Base-by-base conservation (phyloP, 495 filamentous ascomycete genomes). In the Hypoxylon trugodes region DNA sequence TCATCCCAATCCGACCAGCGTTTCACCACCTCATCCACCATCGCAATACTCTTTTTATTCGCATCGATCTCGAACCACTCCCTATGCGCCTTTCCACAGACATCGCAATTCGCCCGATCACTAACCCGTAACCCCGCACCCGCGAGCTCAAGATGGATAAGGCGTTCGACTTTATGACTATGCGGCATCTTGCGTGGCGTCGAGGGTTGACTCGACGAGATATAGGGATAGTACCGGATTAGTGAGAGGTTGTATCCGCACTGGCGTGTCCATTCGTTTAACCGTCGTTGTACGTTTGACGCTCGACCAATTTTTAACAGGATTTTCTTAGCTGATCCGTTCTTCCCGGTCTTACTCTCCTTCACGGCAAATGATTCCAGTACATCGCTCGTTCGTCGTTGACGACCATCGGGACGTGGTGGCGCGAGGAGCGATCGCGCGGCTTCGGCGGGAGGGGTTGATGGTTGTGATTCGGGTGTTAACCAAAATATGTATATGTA, bases 401-500 rank as follows among this genome's bases (percentile, higher is more conserved):
- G 76, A 30, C 79, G 81, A n/a, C 74, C 64, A 16, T 74, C 70
- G 19, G 75, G 51, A 6, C 77, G 64, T 0, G 85, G 77, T 10
- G 81, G 79, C 0, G 77, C 62, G 10, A 90, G 81, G 6, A 90
- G 80, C 5, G 83, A 83, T 4, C 79, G 80, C 2, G 86, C 89
- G 19, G 83, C 80, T 24, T 87, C 84, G 4, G 74, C 74, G 0
- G 86, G 81, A 10, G 86, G 82, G 1, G 81, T 77, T 5, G 76
- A 61, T 3, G 75, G 74, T 42, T 76, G 71, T n/a, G 73, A 81
- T 50, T 82, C 84, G 33, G 84, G 84, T 3, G 84, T 89, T 3
- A 97, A 79, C 92, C 93, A 96, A 83, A 97, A 98, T 67, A 98
- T 95, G 81, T 98, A 98, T 65, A 98, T 98, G 71, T 92, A 98